Conservation (phyloP, 2,329 filamentous ascomycete species). For the Blastomyces percursus region DNA sequence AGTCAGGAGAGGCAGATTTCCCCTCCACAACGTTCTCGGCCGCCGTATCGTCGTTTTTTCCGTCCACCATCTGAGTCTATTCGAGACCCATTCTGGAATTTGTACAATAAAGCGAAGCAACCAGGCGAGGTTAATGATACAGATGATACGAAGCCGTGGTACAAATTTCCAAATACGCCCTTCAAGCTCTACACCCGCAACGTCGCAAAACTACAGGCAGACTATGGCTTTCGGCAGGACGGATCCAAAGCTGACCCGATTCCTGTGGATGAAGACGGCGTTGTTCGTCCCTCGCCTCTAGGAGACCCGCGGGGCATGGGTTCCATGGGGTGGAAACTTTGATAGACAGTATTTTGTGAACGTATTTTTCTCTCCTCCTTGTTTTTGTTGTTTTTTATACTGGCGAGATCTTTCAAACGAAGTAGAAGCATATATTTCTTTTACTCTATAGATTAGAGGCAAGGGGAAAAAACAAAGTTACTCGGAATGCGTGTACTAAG, state of each 20-base stretch:
- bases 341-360: background rate
- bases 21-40: background rate
- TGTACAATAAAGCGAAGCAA: background rate
- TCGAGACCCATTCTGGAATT: background rate
- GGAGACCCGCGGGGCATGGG: background rate
- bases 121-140: background rate
- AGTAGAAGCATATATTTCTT: background rate
- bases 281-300: constrained; percentile 19
- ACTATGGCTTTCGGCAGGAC: constrained; percentile 20
- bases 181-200: constrained; percentile 30
- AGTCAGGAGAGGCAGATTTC: background rate
- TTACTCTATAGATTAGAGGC: background rate
- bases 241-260: constrained; percentile 15
- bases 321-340: constrained; percentile 9
- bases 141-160: constrained; percentile 18
- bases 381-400: background rate
- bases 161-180: constrained; percentile 27
- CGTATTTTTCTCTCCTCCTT: background rate
- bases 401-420: background rate
- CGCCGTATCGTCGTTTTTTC: background rate
- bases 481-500: background rate
- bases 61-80: background rate
- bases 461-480: background rate
- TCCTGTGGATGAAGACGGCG: constrained; percentile 25
- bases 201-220: constrained; percentile 23